A percentile compares a stretch with the other conserved stretches of the same genome.
Evolutionary conservation across 305 asterid species (phyloP).

Genomic region (Fraxinus xanthoxyloides): DNA sequence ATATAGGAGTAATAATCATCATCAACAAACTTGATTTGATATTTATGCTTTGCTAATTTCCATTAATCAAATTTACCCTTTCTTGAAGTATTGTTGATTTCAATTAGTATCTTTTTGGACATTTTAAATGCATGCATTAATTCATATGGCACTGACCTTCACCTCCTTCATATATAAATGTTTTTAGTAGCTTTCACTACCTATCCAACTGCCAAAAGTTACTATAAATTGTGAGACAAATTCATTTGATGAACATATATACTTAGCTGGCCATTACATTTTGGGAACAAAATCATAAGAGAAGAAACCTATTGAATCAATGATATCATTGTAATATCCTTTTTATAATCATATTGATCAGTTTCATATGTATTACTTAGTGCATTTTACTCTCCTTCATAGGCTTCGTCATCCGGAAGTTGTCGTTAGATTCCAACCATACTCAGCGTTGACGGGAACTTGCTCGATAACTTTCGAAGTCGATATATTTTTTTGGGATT

Average conservation of each 20-base stretch:
- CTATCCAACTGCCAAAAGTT: slow-evolving; percentile 32
- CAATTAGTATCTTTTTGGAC: background rate
- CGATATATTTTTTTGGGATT: background rate
- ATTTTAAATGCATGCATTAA: background rate
- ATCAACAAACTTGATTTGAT: background rate
- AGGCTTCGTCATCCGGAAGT: background rate
- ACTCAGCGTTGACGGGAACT: background rate
- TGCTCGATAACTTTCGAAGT: background rate
- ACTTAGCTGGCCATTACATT: slow-evolving; percentile 32
- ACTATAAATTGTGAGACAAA: slow-evolving; percentile 13
- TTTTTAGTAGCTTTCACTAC: slow-evolving; percentile 7
- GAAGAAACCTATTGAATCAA: background rate
- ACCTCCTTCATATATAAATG: background rate
- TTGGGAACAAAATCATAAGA: slow-evolving; percentile 8
- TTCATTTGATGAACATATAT: slow-evolving; percentile 21
- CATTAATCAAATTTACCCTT: too few species aligned
- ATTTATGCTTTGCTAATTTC: background rate
- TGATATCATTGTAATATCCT: background rate
- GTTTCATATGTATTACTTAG: background rate
- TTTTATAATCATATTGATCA: background rate
- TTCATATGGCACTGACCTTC: background rate
- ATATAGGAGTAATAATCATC: background rate
- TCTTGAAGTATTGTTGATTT: too few species aligned
- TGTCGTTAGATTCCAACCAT: background rate
- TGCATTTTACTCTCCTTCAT: background rate